Evolutionary conservation across 2,329 filamentous ascomycete genomes (phyloP).

Genomic region (Sporothrix luriei): DNA sequence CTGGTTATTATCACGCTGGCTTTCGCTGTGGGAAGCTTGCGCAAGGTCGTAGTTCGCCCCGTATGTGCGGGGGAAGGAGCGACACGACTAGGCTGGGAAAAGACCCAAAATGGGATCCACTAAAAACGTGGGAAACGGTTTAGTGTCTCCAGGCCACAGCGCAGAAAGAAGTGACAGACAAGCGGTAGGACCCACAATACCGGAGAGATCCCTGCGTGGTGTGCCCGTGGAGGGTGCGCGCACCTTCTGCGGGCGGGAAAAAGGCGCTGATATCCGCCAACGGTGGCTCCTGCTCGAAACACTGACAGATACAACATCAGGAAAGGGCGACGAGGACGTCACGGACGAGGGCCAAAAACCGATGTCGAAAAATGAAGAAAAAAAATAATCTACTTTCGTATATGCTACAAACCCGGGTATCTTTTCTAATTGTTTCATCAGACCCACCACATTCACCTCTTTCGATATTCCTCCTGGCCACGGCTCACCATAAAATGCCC

Average conservation of each 20-base stretch:
- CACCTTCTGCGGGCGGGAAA: constrained; percentile 13
- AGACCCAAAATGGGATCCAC: constrained; percentile 19
- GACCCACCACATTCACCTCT: not conserved
- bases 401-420: not conserved
- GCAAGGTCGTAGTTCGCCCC: constrained; percentile 15
- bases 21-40: constrained; percentile 13
- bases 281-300: constrained; percentile 8
- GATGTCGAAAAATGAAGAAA: not conserved
- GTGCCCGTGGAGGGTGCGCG: not conserved
- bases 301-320: not conserved
- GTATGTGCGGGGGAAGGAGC: constrained; percentile 27
- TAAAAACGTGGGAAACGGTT: constrained; percentile 31
- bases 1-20: not conserved
- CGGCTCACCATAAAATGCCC: constrained; percentile 25
- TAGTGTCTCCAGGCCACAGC: constrained; percentile 24
- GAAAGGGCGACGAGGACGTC: not conserved
- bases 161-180: not conserved
- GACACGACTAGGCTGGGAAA: constrained; percentile 23
- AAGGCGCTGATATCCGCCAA: constrained; percentile 12
- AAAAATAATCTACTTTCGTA: too few species aligned
- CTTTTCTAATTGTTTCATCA: not conserved
- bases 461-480: not conserved
- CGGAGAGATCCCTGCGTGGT: constrained; percentile 16
- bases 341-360: not conserved
- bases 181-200: not conserved